Conservation (phyloP, 495 filamentous ascomycete species). For the Margaritispora aquatica region DNA sequence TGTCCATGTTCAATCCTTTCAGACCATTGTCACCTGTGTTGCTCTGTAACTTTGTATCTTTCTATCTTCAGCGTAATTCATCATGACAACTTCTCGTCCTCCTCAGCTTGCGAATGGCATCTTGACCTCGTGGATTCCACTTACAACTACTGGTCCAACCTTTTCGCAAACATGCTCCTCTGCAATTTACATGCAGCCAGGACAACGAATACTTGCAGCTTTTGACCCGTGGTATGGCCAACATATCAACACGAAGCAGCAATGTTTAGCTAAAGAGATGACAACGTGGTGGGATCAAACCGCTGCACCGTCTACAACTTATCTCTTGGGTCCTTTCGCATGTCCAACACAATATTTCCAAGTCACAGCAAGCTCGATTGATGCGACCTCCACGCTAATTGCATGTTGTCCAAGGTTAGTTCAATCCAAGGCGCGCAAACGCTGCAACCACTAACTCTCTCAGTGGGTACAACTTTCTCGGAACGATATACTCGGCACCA, state of each 20-base stretch:
- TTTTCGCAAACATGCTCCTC: conserved; percentile 5
- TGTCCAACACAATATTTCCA: conserved; percentile 5
- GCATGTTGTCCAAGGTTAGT: conserved; percentile 10
- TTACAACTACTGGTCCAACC: conserved; percentile 1
- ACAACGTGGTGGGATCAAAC: background rate
- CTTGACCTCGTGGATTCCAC: conserved; percentile 7
- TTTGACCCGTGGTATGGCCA: conserved; percentile 67
- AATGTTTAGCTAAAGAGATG: conserved; percentile 4
- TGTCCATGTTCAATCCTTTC: background rate
- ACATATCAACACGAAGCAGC: background rate
- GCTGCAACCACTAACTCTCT: background rate
- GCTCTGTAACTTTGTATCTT: background rate
- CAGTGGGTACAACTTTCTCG: background rate
- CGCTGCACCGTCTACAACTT: background rate
- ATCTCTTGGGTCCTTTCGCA: conserved; percentile 1
- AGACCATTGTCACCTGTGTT: background rate
- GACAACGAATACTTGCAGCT: conserved; percentile 44
- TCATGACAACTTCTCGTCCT: conserved; percentile 7
- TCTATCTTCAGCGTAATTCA: background rate
- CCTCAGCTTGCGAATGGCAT: conserved; percentile 4
- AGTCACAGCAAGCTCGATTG: background rate
- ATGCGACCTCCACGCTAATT: conserved; percentile 1
- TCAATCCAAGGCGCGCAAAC: background rate
- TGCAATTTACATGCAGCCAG: background rate
- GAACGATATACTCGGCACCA: background rate